Evolutionary conservation across 768 basidiomycete genomes (phyloP).

Genomic region (Termitomyces sp.): DNA sequence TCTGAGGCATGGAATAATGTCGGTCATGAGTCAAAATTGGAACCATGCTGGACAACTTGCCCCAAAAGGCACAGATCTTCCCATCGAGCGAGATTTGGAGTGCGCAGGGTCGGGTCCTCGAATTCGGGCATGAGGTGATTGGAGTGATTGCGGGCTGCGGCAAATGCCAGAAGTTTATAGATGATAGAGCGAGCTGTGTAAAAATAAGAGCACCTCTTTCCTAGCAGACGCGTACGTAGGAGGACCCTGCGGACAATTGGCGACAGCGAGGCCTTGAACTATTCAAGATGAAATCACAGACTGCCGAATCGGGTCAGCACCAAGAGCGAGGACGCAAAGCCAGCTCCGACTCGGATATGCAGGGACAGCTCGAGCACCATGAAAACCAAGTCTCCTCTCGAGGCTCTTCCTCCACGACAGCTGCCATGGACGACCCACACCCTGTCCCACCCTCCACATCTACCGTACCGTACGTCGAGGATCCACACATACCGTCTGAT

Average conservation of each 20-base stretch:
- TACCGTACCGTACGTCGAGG: conserved; percentile 15
- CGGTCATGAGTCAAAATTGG: conserved; percentile 1
- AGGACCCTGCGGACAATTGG: conserved; percentile 1
- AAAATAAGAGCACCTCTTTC: conserved; percentile 8
- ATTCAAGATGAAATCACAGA: conserved; percentile 8
- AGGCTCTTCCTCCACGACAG: conserved; percentile 7
- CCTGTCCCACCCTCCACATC: conserved; percentile 4
- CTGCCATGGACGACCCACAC: conserved; percentile 14
- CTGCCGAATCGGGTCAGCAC: conserved; percentile 9
- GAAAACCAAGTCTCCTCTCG: conserved; percentile 11
- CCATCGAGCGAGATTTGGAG: conserved; percentile 8
- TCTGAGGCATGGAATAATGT: conserved; percentile 5
- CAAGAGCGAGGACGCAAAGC: conserved; percentile 9
- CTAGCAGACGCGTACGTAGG: conserved; percentile 2
- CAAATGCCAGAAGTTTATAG: conserved; percentile 12
- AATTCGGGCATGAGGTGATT: conserved; percentile 8
- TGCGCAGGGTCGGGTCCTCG: conserved; percentile 7
- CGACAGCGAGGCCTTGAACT: conserved; percentile 3
- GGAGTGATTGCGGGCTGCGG: conserved; percentile 9
- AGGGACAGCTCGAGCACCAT: conserved; percentile 9
- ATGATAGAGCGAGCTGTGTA: conserved; percentile 6
- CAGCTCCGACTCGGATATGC: conserved; percentile 15
- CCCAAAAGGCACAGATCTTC: conserved; percentile 13
- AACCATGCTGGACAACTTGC: conserved; percentile 2
- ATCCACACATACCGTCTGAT: background rate